phyloP scores from a whole-genome alignment of 2,329 filamentous ascomycete species.

The Penicillium janthinellum region DNA sequence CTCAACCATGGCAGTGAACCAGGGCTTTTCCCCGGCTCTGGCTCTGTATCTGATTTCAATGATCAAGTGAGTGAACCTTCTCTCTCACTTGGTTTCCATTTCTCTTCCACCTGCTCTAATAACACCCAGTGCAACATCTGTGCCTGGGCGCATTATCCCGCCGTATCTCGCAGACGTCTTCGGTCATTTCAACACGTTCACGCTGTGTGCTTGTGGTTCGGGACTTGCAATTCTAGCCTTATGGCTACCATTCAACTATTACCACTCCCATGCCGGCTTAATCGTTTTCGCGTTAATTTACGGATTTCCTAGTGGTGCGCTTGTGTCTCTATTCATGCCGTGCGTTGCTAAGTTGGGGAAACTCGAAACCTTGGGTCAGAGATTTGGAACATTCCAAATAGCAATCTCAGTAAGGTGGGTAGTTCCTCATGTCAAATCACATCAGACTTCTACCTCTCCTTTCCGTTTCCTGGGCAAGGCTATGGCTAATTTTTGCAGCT shows the following conservation, averaged over 20 bases:
- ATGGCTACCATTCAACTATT: constrained; percentile 35
- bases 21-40: constrained; percentile 23
- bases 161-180: constrained; percentile 27
- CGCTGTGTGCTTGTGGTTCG: neutral
- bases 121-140: constrained; percentile 22
- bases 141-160: constrained; percentile 31
- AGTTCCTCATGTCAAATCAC: too few relatives aligned
- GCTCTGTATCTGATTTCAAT: constrained; percentile 31
- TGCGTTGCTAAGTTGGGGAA: constrained; percentile 32
- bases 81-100: too few relatives aligned
- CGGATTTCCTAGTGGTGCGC: constrained; percentile 33
- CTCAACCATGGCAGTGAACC: constrained; percentile 7
- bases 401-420: constrained; percentile 25
- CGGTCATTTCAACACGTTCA: constrained; percentile 33
- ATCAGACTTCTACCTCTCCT: too few relatives aligned
- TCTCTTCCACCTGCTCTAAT: neutral
- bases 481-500: neutral
- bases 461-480: neutral
- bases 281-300: constrained; percentile 32
- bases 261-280: constrained; percentile 29
- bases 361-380: constrained; percentile 37
- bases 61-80: constrained; percentile 24
- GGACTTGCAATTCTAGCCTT: too few relatives aligned
- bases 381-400: constrained; percentile 36
- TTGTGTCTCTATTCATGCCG: constrained; percentile 35